Evolutionary conservation across 768 basidiomycete species (phyloP).

Genomic region (Amanita inopinata): DNA sequence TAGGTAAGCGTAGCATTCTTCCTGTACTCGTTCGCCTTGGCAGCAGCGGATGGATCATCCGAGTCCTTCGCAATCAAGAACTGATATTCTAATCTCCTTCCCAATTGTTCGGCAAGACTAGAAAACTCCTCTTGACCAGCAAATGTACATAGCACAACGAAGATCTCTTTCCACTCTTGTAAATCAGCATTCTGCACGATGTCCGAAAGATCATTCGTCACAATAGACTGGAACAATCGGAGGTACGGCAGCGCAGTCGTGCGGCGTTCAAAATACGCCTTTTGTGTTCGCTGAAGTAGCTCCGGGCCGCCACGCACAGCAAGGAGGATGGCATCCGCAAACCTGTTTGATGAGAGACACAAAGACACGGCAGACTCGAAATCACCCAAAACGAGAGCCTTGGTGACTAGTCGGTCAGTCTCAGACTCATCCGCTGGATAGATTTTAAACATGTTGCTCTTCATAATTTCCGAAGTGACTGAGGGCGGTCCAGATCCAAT

Average conservation of each 20-base stretch:
- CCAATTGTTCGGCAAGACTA: slow-evolving; percentile 85
- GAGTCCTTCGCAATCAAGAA: slow-evolving; percentile 48
- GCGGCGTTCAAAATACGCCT: slow-evolving; percentile 83
- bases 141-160: slow-evolving; percentile 94
- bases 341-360: slow-evolving; percentile 82
- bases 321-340: slow-evolving; percentile 89
- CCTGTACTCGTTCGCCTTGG: slow-evolving; percentile 43
- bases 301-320: slow-evolving; percentile 87
- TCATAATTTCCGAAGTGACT: slow-evolving; percentile 60
- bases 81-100: slow-evolving; percentile 83
- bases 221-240: slow-evolving; percentile 89
- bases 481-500: slow-evolving; percentile 87
- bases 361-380: slow-evolving; percentile 87
- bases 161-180: slow-evolving; percentile 92
- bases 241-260: slow-evolving; percentile 76
- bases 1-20: slow-evolving; percentile 91
- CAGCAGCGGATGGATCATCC: slow-evolving; percentile 31
- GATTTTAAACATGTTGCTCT: slow-evolving; percentile 81
- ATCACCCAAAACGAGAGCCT: slow-evolving; percentile 92
- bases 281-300: slow-evolving; percentile 79
- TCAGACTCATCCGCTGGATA: slow-evolving; percentile 84
- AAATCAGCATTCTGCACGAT: slow-evolving; percentile 95
- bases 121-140: slow-evolving; percentile 78
- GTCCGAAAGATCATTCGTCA: slow-evolving; percentile 84
- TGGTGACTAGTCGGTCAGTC: slow-evolving; percentile 80